Conservation (phyloP, 108 stramenopile genomes). For the Pseudonitzschia pungens region DNA sequence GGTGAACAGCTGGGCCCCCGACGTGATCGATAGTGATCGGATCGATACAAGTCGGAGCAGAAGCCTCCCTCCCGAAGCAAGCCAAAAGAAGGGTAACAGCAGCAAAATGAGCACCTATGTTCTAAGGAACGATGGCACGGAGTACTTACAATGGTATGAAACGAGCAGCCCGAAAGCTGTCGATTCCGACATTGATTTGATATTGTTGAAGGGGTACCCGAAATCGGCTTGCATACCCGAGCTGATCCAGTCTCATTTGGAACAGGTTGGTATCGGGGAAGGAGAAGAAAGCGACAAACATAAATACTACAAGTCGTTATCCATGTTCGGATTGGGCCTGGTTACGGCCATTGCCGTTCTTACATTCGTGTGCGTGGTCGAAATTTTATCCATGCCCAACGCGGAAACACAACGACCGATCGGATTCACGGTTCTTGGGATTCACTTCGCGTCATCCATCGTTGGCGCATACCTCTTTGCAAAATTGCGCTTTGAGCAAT, state of each 20-base stretch:
- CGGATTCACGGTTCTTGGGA: not conserved
- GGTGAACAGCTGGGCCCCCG: not conserved
- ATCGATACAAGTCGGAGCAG: not conserved
- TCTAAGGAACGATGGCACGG: conserved; percentile 3
- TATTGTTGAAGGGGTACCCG: conserved; percentile 12
- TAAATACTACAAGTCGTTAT: not conserved
- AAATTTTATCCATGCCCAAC: conserved; percentile 9
- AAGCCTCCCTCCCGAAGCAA: not conserved
- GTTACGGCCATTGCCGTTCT: conserved; percentile 4
- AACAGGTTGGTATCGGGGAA: not conserved
- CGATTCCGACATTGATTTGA: not conserved
- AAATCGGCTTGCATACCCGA: conserved; percentile 16
- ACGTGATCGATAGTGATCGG: not conserved
- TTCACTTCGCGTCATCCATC: not conserved
- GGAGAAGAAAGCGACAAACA: not conserved
- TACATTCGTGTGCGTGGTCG: not conserved
- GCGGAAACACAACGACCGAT: conserved; percentile 18
- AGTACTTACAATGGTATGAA: conserved; percentile 20
- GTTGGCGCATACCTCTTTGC: not conserved
- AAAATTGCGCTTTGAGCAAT: conserved; percentile 12
- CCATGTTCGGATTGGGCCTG: not conserved
- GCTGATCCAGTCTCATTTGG: conserved; percentile 6
- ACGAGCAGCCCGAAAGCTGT: conserved; percentile 2
- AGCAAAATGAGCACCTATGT: not conserved
- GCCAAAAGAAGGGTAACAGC: not conserved